Conservation (phyloP, 2,329 filamentous ascomycete species). For the Penicillium sp. region DNA sequence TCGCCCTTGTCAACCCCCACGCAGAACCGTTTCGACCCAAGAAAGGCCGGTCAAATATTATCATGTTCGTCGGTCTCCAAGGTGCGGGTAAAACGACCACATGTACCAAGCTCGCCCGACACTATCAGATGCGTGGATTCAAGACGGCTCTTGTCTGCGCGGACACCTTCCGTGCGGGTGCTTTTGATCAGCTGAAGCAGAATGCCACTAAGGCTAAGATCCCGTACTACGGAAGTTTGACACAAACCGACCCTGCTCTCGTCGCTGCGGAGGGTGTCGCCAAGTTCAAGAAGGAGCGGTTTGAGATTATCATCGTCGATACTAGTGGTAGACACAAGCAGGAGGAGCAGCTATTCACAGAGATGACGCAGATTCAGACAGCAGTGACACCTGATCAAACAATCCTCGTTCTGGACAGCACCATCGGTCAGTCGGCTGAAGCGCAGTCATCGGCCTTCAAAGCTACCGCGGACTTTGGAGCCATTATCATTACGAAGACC, state of each 20-base stretch:
- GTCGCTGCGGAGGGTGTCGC: slow-evolving; percentile 96
- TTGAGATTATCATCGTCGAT: slow-evolving; percentile 98
- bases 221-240: slow-evolving; percentile 95
- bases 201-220: slow-evolving; percentile 99
- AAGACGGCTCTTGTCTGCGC: slow-evolving; percentile 93
- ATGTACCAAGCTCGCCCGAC: slow-evolving; percentile 93
- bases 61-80: slow-evolving; percentile 99
- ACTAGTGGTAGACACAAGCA: slow-evolving; percentile 94
- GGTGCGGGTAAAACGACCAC: slow-evolving; percentile 98
- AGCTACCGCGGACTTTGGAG: slow-evolving; percentile 92
- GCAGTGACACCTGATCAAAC: slow-evolving; percentile 94
- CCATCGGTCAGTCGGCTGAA: slow-evolving; percentile 95
- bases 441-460: slow-evolving; percentile 96
- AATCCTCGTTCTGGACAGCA: slow-evolving; percentile 96
- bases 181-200: slow-evolving; percentile 98
- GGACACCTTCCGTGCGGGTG: slow-evolving; percentile 97
- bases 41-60: slow-evolving; percentile 94
- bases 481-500: slow-evolving; percentile 98
- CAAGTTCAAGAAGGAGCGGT: slow-evolving; percentile 98
- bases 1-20: slow-evolving; percentile 93
- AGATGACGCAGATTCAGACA: slow-evolving; percentile 95
- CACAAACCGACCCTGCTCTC: slow-evolving; percentile 91
- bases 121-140: slow-evolving; percentile 94
- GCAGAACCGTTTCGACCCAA: slow-evolving; percentile 95
- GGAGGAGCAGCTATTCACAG: slow-evolving; percentile 91